Evolutionary conservation across 331 rosid genomes (phyloP).

Genomic region (Ulmus americana): DNA sequence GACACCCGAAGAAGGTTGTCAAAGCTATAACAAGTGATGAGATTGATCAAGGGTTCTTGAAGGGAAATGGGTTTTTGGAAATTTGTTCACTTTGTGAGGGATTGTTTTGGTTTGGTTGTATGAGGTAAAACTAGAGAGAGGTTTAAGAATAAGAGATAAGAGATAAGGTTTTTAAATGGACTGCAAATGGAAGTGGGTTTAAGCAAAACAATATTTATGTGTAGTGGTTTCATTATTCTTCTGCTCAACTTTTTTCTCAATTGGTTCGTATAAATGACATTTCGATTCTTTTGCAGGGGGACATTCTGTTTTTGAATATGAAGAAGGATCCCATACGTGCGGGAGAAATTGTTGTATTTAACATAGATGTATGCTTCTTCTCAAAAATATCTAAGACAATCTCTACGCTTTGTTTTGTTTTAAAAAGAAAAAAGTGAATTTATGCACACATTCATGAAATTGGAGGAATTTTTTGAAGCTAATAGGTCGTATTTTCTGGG

Average conservation of each 20-base stretch:
- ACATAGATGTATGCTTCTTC: constrained; percentile 38
- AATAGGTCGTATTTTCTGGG: no score
- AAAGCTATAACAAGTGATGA: background rate
- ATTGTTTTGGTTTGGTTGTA: background rate
- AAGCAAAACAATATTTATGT: no score
- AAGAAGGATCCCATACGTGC: constrained; percentile 53
- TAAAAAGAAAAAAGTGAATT: no score
- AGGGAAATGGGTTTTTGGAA: background rate
- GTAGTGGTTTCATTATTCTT: no score
- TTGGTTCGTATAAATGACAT: background rate
- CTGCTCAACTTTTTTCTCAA: no score
- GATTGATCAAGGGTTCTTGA: background rate
- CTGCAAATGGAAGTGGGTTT: background rate
- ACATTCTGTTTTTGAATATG: constrained; percentile 59
- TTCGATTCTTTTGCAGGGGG: constrained; percentile 46
- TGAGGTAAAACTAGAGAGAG: no score
- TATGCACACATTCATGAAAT: no score
- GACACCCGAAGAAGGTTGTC: background rate
- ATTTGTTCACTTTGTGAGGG: background rate
- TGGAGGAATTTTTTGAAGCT: no score
- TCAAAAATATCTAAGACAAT: background rate
- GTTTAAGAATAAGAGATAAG: no score
- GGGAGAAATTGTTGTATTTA: constrained; percentile 67
- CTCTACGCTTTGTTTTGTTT: no score
- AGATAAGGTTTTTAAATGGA: no score